Evolutionary conservation across 2,329 filamentous ascomycete genomes (phyloP).

Genomic region (Neodidymelliopsis sp.): DNA sequence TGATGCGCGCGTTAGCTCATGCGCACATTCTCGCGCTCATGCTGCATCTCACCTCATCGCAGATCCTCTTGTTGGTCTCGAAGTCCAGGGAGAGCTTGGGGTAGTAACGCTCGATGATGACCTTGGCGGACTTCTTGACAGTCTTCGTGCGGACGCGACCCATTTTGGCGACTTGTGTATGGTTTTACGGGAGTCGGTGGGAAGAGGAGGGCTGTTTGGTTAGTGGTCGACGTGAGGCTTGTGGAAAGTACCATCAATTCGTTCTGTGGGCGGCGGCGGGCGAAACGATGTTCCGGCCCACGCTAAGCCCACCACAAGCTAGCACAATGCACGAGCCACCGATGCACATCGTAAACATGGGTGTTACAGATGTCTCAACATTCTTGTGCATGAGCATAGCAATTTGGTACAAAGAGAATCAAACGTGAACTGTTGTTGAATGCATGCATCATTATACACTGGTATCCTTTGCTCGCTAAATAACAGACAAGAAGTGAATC

Average conservation of each 20-base stretch:
- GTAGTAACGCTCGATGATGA: conserved; percentile 89
- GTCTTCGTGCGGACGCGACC: conserved; percentile 69
- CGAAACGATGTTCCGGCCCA: background rate
- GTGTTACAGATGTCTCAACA: too few species aligned
- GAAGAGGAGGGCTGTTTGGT: conserved; percentile 38
- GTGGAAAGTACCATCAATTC: conserved; percentile 4
- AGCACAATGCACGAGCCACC: conserved; percentile 1
- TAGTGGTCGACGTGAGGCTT: conserved; percentile 38
- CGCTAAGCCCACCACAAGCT: conserved; percentile 1
- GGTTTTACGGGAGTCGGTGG: conserved; percentile 30
- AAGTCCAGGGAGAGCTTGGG: conserved; percentile 99
- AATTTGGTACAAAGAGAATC: too few species aligned
- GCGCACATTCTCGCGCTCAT: background rate
- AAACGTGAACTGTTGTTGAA: too few species aligned
- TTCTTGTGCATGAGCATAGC: too few species aligned
- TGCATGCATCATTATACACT: background rate
- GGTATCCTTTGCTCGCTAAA: conserved; percentile 28
- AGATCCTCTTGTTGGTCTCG: conserved; percentile 99
- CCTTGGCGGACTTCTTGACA: conserved; percentile 92
- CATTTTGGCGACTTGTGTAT: conserved; percentile 55
- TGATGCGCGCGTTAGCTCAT: conserved; percentile 68
- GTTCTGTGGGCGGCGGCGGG: conserved; percentile 22
- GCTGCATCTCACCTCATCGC: conserved; percentile 74
- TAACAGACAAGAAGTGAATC: background rate
- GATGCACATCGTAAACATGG: too few species aligned